Conservation (phyloP, 129 eudicot species). For the Arctium lappa region DNA sequence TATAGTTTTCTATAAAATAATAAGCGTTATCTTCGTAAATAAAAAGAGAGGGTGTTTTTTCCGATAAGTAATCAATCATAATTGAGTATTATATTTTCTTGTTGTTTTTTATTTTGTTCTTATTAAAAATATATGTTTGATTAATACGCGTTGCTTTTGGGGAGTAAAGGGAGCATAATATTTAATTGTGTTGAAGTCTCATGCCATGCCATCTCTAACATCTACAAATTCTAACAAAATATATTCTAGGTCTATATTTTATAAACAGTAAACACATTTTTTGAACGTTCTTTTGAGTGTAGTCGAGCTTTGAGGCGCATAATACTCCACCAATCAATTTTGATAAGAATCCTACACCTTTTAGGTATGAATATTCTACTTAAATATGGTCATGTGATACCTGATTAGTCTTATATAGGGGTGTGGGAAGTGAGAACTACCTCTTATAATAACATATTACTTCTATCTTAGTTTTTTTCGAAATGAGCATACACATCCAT, state of each 20-base stretch:
- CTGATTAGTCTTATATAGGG: neutral
- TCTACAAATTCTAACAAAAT: neutral
- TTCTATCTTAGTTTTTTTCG: neutral
- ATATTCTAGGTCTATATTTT: neutral
- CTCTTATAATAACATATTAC: neutral
- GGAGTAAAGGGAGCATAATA: neutral
- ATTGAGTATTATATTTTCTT: too few relatives aligned
- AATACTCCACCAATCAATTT: neutral
- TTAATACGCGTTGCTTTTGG: neutral
- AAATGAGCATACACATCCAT: neutral
- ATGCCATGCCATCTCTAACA: neutral
- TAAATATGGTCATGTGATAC: neutral
- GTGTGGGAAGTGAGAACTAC: neutral
- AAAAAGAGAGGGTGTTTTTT: neutral
- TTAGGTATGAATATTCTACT: neutral
- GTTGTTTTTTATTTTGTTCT: neutral
- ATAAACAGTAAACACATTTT: neutral
- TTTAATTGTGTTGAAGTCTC: neutral
- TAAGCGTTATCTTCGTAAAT: neutral
- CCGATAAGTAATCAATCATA: neutral
- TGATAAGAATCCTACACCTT: neutral
- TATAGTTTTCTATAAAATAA: neutral
- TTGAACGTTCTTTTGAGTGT: neutral
- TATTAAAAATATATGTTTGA: too few relatives aligned
- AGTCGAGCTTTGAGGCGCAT: neutral